Conservation (phyloP, 495 filamentous ascomycete species). For the Neurospora terricola region DNA sequence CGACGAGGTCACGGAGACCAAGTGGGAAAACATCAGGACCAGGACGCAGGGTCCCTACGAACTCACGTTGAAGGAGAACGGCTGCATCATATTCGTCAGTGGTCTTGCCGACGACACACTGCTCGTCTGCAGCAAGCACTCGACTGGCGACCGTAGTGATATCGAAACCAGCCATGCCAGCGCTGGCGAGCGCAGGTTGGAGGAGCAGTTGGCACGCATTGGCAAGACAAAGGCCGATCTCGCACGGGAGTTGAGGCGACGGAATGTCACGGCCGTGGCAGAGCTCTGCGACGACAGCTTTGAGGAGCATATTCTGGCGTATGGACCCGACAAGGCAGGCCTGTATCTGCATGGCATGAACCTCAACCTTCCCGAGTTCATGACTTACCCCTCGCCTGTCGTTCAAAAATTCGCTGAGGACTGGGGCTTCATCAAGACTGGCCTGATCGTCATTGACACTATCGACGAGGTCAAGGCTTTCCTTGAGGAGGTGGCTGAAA, state of each 20-base stretch:
- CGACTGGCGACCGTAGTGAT: slow-evolving; percentile 67
- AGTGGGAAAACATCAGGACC: slow-evolving; percentile 68
- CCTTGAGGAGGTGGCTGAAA: slow-evolving; percentile 72
- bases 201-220: slow-evolving; percentile 61
- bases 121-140: slow-evolving; percentile 96
- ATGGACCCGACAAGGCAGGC: slow-evolving; percentile 71
- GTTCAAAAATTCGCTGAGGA: slow-evolving; percentile 83
- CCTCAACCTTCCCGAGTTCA: slow-evolving; percentile 80
- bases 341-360: slow-evolving; percentile 96
- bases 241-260: slow-evolving; percentile 58
- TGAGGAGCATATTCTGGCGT: slow-evolving; percentile 93
- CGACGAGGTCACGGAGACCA: slow-evolving; percentile 63
- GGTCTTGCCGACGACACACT: slow-evolving; percentile 80
- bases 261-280: slow-evolving; percentile 88
- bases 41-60: slow-evolving; percentile 87
- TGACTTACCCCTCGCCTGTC: slow-evolving; percentile 65
- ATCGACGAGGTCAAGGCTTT: slow-evolving; percentile 64
- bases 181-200: slow-evolving; percentile 77
- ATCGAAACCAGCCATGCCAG: slow-evolving; percentile 66
- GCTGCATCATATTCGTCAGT: slow-evolving; percentile 96
- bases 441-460: slow-evolving; percentile 68
- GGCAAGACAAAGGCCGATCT: slow-evolving; percentile 71
- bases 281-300: slow-evolving; percentile 95
- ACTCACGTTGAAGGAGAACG: slow-evolving; percentile 94
- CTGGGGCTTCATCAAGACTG: slow-evolving; percentile 90